phyloP scores from a whole-genome alignment of 2,329 filamentous ascomycete species.

The Periconia macrospinosa region DNA sequence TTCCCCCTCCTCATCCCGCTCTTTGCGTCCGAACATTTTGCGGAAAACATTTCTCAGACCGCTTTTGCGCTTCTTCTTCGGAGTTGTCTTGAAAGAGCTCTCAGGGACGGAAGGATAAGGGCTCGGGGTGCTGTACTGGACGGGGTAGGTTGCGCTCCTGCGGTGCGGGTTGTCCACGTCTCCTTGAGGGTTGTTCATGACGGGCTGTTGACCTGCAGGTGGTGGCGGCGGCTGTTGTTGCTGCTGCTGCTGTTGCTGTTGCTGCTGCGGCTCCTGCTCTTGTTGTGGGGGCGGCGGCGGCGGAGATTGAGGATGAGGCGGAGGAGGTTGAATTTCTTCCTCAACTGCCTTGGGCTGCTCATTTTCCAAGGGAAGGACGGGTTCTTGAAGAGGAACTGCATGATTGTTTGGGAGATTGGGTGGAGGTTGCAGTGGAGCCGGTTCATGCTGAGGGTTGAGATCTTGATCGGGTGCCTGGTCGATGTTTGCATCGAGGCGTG shows the following conservation, averaged over 20 bases:
- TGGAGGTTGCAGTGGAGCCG: neutral
- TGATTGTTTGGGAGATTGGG: neutral
- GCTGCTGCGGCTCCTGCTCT: no score
- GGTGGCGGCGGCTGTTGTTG: slow-evolving; percentile 3
- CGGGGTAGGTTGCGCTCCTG: slow-evolving; percentile 26
- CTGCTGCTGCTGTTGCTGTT: neutral
- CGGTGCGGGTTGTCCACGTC: slow-evolving; percentile 28
- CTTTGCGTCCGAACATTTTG: slow-evolving; percentile 42
- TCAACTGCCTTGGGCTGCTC: neutral
- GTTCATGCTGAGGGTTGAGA: slow-evolving; percentile 13
- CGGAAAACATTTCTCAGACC: slow-evolving; percentile 40
- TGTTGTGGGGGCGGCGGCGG: neutral
- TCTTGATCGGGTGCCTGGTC: slow-evolving; percentile 8
- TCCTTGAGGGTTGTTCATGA: slow-evolving; percentile 16
- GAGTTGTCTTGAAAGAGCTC: slow-evolving; percentile 24
- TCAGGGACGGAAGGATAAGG: slow-evolving; percentile 34
- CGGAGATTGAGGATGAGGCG: neutral
- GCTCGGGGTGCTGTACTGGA: slow-evolving; percentile 27
- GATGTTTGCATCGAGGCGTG: slow-evolving; percentile 1
- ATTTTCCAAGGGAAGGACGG: neutral
- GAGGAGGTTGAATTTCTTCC: slow-evolving; percentile 1
- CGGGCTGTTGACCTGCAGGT: slow-evolving; percentile 2
- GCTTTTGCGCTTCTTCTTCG: slow-evolving; percentile 41
- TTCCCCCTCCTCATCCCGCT: slow-evolving; percentile 29
- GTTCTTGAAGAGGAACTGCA: neutral